Percentiles rank a stretch among this genome's conserved stretches.
phyloP scores from a whole-genome alignment of 2,329 filamentous ascomycete species.

The Cercospora sp. region DNA sequence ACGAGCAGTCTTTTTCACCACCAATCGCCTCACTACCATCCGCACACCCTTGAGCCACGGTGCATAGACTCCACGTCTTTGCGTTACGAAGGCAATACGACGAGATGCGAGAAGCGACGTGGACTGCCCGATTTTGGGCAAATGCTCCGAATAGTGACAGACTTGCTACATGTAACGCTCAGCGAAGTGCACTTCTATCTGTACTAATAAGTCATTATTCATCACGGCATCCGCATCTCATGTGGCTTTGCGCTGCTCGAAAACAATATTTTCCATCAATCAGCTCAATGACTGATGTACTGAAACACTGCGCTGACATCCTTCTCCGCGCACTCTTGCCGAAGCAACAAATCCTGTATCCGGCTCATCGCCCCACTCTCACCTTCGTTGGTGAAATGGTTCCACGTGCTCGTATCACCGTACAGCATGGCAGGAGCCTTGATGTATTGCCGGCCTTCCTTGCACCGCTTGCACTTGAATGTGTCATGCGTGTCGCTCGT shows the following conservation, averaged over 20 bases:
- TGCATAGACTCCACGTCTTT: not conserved
- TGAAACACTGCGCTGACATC: constrained; percentile 96
- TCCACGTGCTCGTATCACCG: constrained; percentile 98
- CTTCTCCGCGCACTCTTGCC: constrained; percentile 76
- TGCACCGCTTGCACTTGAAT: constrained; percentile 96
- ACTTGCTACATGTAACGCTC: not conserved
- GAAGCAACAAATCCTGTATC: constrained; percentile 87
- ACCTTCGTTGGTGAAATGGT: constrained; percentile 84
- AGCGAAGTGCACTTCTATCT: not conserved
- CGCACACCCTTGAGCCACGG: not conserved
- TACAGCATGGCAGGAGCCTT: constrained; percentile 96
- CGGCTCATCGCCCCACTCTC: constrained; percentile 62
- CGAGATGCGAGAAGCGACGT: not conserved
- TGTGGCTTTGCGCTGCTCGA: not conserved
- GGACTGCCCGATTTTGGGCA: not conserved
- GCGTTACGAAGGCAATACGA: not conserved
- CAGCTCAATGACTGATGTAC: constrained; percentile 81
- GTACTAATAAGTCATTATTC: not conserved
- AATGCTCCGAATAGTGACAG: not conserved
- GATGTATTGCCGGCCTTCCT: constrained; percentile 74
- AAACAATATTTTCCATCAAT: not conserved
- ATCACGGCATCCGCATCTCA: not conserved
- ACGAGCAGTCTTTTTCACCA: not conserved
- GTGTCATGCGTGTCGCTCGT: constrained; percentile 95
- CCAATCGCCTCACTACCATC: not conserved